These are phyloP conservation scores for Byssothecium circinans DNA, from an alignment of 2,329 filamentous ascomycete genomes.

Conservation along the genomic window DNA sequence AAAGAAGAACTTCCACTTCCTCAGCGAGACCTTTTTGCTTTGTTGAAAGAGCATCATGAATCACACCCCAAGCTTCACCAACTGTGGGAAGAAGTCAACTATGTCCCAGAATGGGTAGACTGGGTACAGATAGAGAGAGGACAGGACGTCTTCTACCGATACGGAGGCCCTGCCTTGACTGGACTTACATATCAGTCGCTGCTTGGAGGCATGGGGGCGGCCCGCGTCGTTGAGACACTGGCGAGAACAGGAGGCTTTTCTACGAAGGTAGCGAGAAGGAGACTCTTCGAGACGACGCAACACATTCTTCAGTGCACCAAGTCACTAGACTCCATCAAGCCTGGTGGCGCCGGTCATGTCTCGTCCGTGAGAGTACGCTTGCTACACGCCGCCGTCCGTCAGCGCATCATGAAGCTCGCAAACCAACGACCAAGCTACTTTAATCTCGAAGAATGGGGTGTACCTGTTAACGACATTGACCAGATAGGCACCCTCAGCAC, in stretches of 20 bases:
- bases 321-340: slow-evolving; percentile 66
- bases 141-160: slow-evolving; percentile 77
- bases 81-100: slow-evolving; percentile 69
- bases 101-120: slow-evolving; percentile 73
- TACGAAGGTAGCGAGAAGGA: slow-evolving; percentile 64
- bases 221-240: slow-evolving; percentile 72
- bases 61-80: slow-evolving; percentile 58
- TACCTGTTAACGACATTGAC: slow-evolving; percentile 77
- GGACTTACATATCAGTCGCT: slow-evolving; percentile 66
- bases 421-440: slow-evolving; percentile 63
- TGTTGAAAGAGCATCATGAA: slow-evolving; percentile 61
- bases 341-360: slow-evolving; percentile 66
- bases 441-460: slow-evolving; percentile 58
- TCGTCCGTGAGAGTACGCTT: slow-evolving; percentile 69
- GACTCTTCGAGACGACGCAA: slow-evolving; percentile 73
- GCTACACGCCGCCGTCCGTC: slow-evolving; percentile 68
- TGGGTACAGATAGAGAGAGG: slow-evolving; percentile 75
- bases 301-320: slow-evolving; percentile 72
- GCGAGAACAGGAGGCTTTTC: slow-evolving; percentile 74
- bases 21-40: slow-evolving; percentile 62
- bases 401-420: slow-evolving; percentile 64
- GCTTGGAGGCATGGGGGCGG: slow-evolving; percentile 72
- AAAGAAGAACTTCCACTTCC: slow-evolving; percentile 37
- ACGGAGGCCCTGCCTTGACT: slow-evolving; percentile 67
- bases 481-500: slow-evolving; percentile 70